Percentiles rank a stretch among this genome's conserved stretches.
These are phyloP conservation scores for Chlorella sorokiniana DNA, from an alignment of 139 green algal genomes.

Conservation along the genomic window DNA sequence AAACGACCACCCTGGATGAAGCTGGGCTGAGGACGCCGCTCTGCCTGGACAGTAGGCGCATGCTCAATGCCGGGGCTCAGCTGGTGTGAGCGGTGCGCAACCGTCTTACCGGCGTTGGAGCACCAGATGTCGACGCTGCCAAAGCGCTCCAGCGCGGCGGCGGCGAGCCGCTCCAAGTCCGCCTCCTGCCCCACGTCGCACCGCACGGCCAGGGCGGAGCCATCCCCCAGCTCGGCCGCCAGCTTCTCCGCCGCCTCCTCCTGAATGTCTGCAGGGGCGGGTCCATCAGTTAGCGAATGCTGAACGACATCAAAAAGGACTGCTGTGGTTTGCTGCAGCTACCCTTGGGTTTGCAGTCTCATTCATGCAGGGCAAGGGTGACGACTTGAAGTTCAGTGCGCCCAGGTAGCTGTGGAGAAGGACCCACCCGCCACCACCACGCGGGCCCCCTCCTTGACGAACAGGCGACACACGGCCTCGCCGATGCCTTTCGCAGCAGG, in stretches of 20 bases:
- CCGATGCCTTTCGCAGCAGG: neutral
- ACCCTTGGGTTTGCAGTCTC: neutral
- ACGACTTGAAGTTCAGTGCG: neutral
- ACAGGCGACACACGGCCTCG: neutral
- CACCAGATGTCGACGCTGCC: neutral
- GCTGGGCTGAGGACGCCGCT: too few species aligned
- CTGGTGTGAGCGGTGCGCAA: neutral
- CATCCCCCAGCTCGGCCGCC: neutral
- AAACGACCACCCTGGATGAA: neutral
- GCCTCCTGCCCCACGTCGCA: slow-evolving; percentile 4
- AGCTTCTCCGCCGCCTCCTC: neutral
- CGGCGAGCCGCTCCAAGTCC: neutral
- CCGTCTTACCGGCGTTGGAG: neutral
- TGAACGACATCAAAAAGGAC: too few species aligned
- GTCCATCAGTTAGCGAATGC: neutral
- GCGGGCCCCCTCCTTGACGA: neutral
- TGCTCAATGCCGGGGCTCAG: neutral
- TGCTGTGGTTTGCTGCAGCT: neutral
- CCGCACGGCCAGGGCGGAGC: neutral
- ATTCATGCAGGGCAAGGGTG: neutral
- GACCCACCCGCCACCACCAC: slow-evolving; percentile 2
- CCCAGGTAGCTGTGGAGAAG: neutral
- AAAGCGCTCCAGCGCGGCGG: neutral
- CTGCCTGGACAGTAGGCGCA: neutral
- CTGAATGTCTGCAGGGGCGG: neutral